Evolutionary conservation across 768 basidiomycete species (phyloP).

Genomic region (Fomitopsis pulvina): DNA sequence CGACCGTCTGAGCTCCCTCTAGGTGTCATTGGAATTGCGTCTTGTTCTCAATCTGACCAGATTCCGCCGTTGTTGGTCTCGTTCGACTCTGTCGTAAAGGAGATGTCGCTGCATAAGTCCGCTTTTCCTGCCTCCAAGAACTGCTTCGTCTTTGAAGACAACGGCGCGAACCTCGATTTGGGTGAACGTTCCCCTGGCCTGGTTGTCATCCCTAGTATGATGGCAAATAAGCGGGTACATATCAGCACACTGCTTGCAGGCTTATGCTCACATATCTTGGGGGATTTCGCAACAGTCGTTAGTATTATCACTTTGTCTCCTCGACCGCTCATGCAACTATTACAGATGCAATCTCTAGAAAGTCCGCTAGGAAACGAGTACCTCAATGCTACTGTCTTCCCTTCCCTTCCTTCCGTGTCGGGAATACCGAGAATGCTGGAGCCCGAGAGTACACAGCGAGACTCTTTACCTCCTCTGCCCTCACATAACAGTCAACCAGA

Average conservation of each 20-base stretch:
- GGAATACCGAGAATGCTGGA: constrained; percentile 58
- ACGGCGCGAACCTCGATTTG: constrained; percentile 48
- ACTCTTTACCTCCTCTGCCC: constrained; percentile 39
- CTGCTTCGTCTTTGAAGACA: constrained; percentile 83
- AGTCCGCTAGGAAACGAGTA: constrained; percentile 82
- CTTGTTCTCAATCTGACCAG: constrained; percentile 51
- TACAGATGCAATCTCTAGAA: constrained; percentile 72
- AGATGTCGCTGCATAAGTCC: constrained; percentile 59
- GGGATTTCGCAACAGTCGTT: constrained; percentile 82
- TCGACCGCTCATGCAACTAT: not conserved
- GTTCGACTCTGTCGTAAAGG: constrained; percentile 57
- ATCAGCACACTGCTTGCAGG: constrained; percentile 86
- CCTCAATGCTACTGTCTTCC: constrained; percentile 63
- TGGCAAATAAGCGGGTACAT: constrained; percentile 85
- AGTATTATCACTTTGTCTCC: constrained; percentile 20
- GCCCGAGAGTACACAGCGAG: constrained; percentile 30
- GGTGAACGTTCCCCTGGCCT: constrained; percentile 55
- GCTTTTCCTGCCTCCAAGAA: constrained; percentile 75
- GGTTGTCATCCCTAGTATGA: constrained; percentile 74
- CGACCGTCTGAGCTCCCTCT: constrained; percentile 78
- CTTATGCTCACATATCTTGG: constrained; percentile 79
- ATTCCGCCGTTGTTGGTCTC: constrained; percentile 50
- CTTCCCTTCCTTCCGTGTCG: constrained; percentile 49
- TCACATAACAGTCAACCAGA: constrained; percentile 55
- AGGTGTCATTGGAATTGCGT: constrained; percentile 83